phyloP scores from a whole-genome alignment of 495 filamentous ascomycete species.

The Neurospora sp. region DNA sequence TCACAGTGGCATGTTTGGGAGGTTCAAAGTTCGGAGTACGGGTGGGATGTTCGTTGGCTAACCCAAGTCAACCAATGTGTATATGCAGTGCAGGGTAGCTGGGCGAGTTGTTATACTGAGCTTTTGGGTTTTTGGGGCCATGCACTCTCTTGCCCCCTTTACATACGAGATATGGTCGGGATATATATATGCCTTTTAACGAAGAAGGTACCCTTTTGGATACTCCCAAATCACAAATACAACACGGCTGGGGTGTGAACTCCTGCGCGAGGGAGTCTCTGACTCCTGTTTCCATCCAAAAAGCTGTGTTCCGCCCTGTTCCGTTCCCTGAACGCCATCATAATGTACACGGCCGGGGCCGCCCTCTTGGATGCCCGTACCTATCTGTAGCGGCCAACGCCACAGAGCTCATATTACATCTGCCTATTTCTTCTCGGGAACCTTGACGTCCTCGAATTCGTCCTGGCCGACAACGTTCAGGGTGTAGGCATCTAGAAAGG shows the following conservation, averaged over 20 bases:
- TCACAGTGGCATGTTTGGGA: neutral
- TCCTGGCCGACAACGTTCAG: conserved; percentile 87
- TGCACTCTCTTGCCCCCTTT: neutral
- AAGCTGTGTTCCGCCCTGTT: neutral
- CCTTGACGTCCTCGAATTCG: conserved; percentile 91
- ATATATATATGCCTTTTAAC: neutral
- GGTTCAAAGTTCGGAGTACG: neutral
- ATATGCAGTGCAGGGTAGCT: neutral
- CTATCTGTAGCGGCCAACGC: neutral
- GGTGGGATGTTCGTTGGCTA: neutral
- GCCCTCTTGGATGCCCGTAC: neutral
- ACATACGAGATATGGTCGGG: neutral
- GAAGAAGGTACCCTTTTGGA: neutral
- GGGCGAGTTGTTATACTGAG: neutral
- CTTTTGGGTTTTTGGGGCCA: neutral
- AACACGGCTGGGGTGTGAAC: neutral
- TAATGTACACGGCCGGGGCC: neutral
- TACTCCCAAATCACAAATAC: neutral
- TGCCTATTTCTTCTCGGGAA: conserved; percentile 50
- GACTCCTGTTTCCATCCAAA: neutral
- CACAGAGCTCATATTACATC: neutral
- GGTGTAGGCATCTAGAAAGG: conserved; percentile 66
- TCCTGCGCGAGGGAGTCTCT: neutral
- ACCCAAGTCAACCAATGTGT: neutral
- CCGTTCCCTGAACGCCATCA: neutral